phyloP scores from a whole-genome alignment of 2,329 filamentous ascomycete genomes.

The Penicillium sp. region DNA sequence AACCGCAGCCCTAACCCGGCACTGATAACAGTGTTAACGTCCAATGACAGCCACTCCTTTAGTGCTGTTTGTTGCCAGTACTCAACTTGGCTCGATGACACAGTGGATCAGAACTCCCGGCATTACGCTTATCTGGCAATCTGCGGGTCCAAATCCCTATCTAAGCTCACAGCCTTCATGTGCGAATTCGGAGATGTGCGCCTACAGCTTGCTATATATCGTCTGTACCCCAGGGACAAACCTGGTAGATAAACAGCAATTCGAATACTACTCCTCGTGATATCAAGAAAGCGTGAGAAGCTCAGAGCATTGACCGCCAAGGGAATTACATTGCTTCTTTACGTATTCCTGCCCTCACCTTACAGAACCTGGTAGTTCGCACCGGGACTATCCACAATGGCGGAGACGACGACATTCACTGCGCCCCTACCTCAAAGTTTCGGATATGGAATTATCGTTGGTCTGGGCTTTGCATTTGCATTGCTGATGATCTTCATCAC shows the following conservation, averaged over 20 bases:
- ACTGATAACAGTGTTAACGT: no score
- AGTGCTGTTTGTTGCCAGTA: no score
- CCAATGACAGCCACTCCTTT: no score
- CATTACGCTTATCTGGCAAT: slow-evolving; percentile 19
- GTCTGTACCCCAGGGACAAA: no score
- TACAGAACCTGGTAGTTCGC: no score
- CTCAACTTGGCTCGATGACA: background rate
- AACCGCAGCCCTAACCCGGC: no score
- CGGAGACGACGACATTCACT: slow-evolving; percentile 30
- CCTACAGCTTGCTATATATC: background rate
- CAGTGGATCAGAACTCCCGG: slow-evolving; percentile 14
- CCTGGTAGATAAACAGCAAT: no score
- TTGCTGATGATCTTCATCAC: slow-evolving; percentile 75
- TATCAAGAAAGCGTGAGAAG: no score
- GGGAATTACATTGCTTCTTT: no score
- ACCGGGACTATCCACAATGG: slow-evolving; percentile 14
- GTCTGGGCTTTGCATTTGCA: slow-evolving; percentile 72
- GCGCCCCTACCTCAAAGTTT: slow-evolving; percentile 58
- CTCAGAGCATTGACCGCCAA: no score
- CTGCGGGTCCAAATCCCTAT: slow-evolving; percentile 15
- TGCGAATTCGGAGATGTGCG: slow-evolving; percentile 25
- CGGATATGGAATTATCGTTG: slow-evolving; percentile 77
- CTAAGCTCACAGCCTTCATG: slow-evolving; percentile 18
- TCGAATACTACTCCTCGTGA: no score
- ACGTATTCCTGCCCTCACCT: no score